Conservation (phyloP, 345 rosid genomes). For the Brassica rapa region DNA sequence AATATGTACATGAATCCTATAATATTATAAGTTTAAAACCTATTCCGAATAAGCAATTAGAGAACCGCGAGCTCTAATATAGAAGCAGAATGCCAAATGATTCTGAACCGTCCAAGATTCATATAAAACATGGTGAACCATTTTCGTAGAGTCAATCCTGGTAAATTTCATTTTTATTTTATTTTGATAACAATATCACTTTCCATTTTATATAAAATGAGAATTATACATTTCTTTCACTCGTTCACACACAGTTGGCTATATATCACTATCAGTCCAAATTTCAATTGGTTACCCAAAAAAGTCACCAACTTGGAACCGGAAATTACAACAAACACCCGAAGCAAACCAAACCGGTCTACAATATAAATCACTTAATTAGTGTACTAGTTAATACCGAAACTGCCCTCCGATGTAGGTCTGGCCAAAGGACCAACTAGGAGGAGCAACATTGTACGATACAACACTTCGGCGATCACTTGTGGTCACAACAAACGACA, state of each 20-base stretch:
- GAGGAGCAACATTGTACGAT: conserved; percentile 66
- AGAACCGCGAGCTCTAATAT: too few species aligned
- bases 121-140: too few species aligned
- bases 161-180: too few species aligned
- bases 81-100: too few species aligned
- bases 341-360: conserved; percentile 12
- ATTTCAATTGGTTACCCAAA: conserved; percentile 31
- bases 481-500: conserved; percentile 67
- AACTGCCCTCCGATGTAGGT: conserved; percentile 67
- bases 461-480: conserved; percentile 62
- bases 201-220: conserved; percentile 3
- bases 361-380: neutral
- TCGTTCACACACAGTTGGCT: conserved; percentile 18
- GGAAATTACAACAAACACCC: conserved; percentile 1
- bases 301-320: conserved; percentile 33
- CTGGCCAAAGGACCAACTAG: conserved; percentile 79
- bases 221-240: neutral
- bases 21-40: neutral
- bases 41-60: neutral
- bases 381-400: conserved; percentile 34
- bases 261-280: conserved; percentile 25
- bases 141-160: too few species aligned
- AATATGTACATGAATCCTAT: neutral
- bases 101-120: too few species aligned
- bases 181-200: neutral